Evolutionary conservation across 192 early-diverging fungal species (phyloP), one percentile per base, ranked within the genome.

Genomic region (Martensiomyces pterosporus): DNA sequence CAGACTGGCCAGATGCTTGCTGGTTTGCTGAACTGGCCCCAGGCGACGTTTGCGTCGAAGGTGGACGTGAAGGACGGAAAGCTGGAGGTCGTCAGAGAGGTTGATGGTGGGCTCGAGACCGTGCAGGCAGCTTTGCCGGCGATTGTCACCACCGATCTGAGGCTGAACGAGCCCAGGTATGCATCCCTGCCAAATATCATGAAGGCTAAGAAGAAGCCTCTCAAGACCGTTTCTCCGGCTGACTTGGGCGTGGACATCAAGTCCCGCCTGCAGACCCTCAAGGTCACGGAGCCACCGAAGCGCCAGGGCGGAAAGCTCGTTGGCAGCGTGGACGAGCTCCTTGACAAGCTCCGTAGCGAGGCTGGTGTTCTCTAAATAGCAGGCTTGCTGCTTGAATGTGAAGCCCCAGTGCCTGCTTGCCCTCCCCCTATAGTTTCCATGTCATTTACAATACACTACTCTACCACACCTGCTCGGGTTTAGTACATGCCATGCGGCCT

Each of bases 121-220:
- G 64, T 99, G 38, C 57, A 79, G 39, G 77, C 88, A 49, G 39
- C 81, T 42, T 67, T 97, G 27, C 97, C 97, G n/a, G 91, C 92
- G 17, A 73, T 99, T 37, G 75, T 99, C 53, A 97, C 94, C 47
- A 86, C 93, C 13, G 97, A 97, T 75, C 79, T 99, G 67, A 84
- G 92, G 17, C 79, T 99, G 48, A 99, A 97, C 78, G 85, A 86
- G 62, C 97, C 97, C 17, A 82, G 93, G 46, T 99, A 91, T 60
- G 97, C 91, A 13, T 93, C 97, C 32, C 80, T 99, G 40, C 77
- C 77, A 43, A 78, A 78, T 77, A 96, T 96, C 65, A 96, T 96
- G 95, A 99, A 99, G 82, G 96, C 96, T 43, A 99, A 95, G 80
- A 97, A 96, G 83, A 99, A 99, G 85, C 89, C 90, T 35, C 63